Percentiles rank a stretch among this genome's conserved stretches.
phyloP scores from a whole-genome alignment of 23 red algal genomes.

The Gracilariopsis chorda region DNA sequence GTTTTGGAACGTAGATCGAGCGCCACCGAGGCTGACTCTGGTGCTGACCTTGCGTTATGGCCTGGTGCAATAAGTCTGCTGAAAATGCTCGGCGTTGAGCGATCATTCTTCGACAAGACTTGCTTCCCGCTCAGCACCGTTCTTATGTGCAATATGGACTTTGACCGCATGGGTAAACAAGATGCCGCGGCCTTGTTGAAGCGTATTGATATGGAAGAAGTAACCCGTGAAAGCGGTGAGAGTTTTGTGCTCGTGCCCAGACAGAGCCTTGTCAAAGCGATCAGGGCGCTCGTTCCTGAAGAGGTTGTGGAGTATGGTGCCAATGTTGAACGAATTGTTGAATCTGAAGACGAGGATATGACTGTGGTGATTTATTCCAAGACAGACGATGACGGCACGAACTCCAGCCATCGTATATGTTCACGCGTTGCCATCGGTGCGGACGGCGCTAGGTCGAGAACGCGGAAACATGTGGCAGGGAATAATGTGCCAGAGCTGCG shows the following conservation, averaged over 20 bases:
- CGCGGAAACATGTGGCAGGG: slow-evolving; percentile 34
- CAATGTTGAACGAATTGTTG: neutral
- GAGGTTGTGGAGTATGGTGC: slow-evolving; percentile 16
- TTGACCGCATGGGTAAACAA: neutral
- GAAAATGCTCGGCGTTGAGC: slow-evolving; percentile 4
- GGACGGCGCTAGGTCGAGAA: slow-evolving; percentile 59
- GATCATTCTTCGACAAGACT: neutral
- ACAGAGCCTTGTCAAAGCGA: neutral
- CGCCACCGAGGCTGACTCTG: neutral
- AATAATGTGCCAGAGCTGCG: neutral
- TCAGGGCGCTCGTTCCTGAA: slow-evolving; percentile 2
- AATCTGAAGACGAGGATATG: neutral
- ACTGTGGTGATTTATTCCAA: neutral
- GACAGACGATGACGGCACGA: neutral
- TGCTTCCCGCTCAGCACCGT: slow-evolving; percentile 47
- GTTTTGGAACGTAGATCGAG: slow-evolving; percentile 48
- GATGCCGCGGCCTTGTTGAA: slow-evolving; percentile 25
- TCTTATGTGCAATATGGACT: slow-evolving; percentile 34
- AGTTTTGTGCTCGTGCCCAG: slow-evolving; percentile 34
- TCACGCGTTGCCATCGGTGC: slow-evolving; percentile 67
- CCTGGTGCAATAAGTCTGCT: slow-evolving; percentile 48
- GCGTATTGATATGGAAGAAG: slow-evolving; percentile 49
- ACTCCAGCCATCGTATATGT: neutral
- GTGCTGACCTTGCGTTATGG: slow-evolving; percentile 73
- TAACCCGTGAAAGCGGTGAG: slow-evolving; percentile 34